Conservation (phyloP, 495 filamentous ascomycete species). For the Neurospora sp. region DNA sequence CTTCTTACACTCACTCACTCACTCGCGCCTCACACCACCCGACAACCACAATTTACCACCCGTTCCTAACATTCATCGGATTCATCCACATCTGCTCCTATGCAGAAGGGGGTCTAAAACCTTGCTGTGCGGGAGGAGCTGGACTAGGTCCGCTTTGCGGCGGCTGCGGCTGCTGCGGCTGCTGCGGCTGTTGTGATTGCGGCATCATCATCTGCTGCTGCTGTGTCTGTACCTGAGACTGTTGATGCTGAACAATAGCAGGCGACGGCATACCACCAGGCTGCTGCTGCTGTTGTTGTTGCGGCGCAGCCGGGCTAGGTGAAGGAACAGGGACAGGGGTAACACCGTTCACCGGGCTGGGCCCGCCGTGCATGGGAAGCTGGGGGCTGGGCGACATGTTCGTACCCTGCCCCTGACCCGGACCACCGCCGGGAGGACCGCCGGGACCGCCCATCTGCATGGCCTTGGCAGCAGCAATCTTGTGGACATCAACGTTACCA, state of each 20-base stretch:
- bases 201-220: background rate
- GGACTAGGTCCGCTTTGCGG: background rate
- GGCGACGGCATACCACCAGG: background rate
- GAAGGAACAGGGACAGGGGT: conserved; percentile 6
- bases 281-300: background rate
- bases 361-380: background rate
- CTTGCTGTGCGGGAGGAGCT: background rate
- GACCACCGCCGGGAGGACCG: background rate
- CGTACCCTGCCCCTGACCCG: background rate
- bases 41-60: background rate
- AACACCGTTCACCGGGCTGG: background rate
- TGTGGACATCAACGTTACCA: conserved; percentile 24
- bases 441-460: conserved; percentile 18
- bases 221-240: background rate
- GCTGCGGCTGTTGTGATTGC: background rate
- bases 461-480: conserved; percentile 24
- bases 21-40: background rate
- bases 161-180: background rate
- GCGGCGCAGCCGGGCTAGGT: background rate
- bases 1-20: background rate
- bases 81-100: background rate
- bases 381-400: conserved; percentile 14
- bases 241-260: background rate
- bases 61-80: background rate
- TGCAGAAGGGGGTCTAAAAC: background rate